A percentile compares a stretch with the other conserved stretches of the same genome.
These are phyloP conservation scores for Phytopythium kandeliae DNA, from an alignment of 352 stramenopile species.

Conservation along the genomic window DNA sequence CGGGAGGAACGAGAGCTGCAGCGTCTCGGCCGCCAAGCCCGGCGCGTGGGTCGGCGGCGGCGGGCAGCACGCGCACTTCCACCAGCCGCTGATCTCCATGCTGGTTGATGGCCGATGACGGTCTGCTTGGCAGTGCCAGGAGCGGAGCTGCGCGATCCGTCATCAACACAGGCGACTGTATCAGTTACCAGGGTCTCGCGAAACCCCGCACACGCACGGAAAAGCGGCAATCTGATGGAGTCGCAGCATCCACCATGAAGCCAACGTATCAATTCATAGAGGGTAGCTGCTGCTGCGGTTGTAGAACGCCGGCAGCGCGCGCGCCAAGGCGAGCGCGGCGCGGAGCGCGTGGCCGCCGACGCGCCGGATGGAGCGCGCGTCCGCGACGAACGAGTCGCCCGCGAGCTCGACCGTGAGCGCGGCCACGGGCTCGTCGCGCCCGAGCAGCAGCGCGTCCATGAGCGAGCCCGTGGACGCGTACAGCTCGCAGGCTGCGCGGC, in stretches of 20 bases:
- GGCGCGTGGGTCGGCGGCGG: not conserved
- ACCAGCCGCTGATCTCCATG: too few species aligned
- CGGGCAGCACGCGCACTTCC: not conserved
- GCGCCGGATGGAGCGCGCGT: constrained; percentile 13
- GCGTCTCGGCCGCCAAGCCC: not conserved
- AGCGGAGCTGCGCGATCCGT: too few species aligned
- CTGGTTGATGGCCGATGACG: too few species aligned
- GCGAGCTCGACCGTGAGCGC: constrained; percentile 22
- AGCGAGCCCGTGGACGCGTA: constrained; percentile 20
- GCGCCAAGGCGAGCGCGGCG: constrained; percentile 16
- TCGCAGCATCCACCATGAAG: not conserved
- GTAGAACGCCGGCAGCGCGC: constrained; percentile 16
- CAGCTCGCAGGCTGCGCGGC: constrained; percentile 13
- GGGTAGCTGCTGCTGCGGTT: too few species aligned
- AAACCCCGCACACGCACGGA: too few species aligned
- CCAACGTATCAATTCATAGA: not conserved
- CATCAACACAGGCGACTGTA: too few species aligned
- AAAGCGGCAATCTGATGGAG: too few species aligned
- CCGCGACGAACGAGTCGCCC: constrained; percentile 16
- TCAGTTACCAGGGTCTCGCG: too few species aligned
- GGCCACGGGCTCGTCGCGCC: constrained; percentile 10
- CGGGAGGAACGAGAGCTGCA: not conserved
- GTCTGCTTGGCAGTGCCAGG: too few species aligned
- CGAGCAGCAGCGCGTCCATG: constrained; percentile 19
- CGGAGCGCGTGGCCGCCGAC: constrained; percentile 17